Percentiles rank a stretch among this genome's conserved stretches.
Conservation (phyloP, 1,284 basidiomycete species). For the Irpex sp. region DNA sequence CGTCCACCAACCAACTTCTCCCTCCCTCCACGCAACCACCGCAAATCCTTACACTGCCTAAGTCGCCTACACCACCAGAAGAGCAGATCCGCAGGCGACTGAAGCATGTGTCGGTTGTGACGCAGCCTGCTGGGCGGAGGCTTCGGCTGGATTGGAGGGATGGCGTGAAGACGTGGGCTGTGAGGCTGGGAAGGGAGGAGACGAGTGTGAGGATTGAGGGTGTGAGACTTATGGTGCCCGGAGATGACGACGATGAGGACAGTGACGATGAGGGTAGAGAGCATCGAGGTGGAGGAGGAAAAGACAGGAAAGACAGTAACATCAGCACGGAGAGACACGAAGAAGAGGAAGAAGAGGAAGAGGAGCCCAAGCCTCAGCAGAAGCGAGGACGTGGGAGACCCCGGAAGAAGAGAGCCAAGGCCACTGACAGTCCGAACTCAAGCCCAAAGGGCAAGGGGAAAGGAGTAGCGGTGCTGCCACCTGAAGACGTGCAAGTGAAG, state of each 20-base stretch:
- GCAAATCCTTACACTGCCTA: conserved; percentile 24
- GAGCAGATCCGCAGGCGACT: conserved; percentile 19
- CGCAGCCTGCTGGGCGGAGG: conserved; percentile 55
- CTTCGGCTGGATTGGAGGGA: conserved; percentile 56
- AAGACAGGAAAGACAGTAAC: not conserved
- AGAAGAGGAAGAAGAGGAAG: conserved; percentile 20
- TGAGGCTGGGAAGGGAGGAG: conserved; percentile 54
- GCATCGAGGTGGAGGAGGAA: conserved; percentile 16
- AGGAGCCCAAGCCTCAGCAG: conserved; percentile 11
- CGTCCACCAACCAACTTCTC: not conserved
- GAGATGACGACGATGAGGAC: conserved; percentile 42
- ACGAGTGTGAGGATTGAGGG: conserved; percentile 46
- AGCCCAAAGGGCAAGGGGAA: conserved; percentile 26
- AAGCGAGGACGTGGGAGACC: conserved; percentile 18
- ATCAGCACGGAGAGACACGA: conserved; percentile 11
- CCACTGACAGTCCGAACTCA: conserved; percentile 10
- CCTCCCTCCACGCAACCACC: not conserved
- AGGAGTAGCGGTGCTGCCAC: conserved; percentile 13
- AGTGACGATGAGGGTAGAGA: conserved; percentile 25
- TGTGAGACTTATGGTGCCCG: conserved; percentile 47
- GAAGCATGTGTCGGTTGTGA: conserved; percentile 44
- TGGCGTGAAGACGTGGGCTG: conserved; percentile 65
- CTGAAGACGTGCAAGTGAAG: conserved; percentile 23
- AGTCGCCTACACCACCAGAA: conserved; percentile 40
- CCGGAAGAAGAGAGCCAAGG: conserved; percentile 16